Evolutionary conservation across 2,329 filamentous ascomycete species (phyloP), one percentile per base, ranked within the genome.

Genomic region (Fonsecaea multimorphosa): DNA sequence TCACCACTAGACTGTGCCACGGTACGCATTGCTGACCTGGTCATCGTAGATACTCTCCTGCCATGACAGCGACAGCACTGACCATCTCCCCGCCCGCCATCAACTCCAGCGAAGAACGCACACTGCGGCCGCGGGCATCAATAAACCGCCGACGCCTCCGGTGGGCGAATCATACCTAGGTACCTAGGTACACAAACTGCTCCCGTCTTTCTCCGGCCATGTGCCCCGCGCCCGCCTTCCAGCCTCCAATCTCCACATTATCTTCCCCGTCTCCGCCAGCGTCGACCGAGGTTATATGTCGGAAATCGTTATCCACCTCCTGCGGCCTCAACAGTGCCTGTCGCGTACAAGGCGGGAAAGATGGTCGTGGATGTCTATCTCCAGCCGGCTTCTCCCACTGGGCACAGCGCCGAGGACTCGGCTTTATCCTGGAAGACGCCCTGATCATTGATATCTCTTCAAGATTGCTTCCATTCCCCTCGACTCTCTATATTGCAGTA

Each of bases 251-350:
- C 44, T 49, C 44, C 44, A 49, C 44, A 49, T 49, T 49, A n/a
- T 11, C 44, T 5, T 27, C 44, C 44, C 44, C 44, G 24, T 49
- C 19, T 49, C 44, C 22, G 24, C 22, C 19, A 49, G 11, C 22
- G 24, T 49, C 44, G 44, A 49, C 44, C 44, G 44, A 49, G 44
- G 44, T 49, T 49, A 49, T 49, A 49, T 49, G 44, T 24, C 44
- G 44, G 44, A 49, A 49, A 27, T 49, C 44, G 11, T 49, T 49
- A 12, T 19, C 38, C 38, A 6, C 4, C 38, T 40, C 38, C 11
- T 14, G 44, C 44, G 22, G 44, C 9, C 22, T 49, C 44, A 12
- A 49, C 8, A 49, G 27, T 49, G 44, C 44, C 44, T 49, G 27
- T 27, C 22, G 44, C 44, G 6, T 27, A 7, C 44, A 5, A 27